Evolutionary conservation across 495 filamentous ascomycete genomes (phyloP).

Genomic region (Aspergillus funiculosus): DNA sequence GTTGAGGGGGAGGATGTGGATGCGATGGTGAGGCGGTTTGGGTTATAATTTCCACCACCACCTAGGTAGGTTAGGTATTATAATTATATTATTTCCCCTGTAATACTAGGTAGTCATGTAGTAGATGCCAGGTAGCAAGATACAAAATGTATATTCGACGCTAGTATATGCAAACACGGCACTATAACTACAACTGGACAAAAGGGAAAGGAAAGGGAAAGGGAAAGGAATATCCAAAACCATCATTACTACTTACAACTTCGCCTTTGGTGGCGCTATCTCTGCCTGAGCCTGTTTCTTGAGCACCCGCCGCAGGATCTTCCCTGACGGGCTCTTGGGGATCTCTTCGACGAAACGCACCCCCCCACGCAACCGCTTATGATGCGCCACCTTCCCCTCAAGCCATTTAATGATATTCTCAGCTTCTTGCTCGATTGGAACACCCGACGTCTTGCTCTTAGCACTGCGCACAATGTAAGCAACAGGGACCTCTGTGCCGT

Average conservation of each 20-base stretch:
- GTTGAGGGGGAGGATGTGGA: conserved; percentile 62
- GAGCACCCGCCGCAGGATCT: conserved; percentile 74
- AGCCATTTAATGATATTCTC: conserved; percentile 61
- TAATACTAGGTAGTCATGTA: too few species aligned
- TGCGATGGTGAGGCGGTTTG: conserved; percentile 41
- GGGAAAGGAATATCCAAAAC: background rate
- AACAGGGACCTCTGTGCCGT: conserved; percentile 75
- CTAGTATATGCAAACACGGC: background rate
- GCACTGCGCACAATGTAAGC: conserved; percentile 66
- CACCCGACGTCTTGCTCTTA: conserved; percentile 49
- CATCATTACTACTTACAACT: conserved; percentile 26
- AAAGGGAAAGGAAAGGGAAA: background rate
- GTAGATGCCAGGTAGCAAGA: background rate
- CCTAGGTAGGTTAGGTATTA: background rate
- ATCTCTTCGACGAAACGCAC: conserved; percentile 75
- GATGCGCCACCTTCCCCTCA: conserved; percentile 53
- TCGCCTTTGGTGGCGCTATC: conserved; percentile 34
- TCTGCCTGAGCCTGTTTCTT: conserved; percentile 50
- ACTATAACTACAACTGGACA: background rate
- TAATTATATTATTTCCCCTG: too few species aligned
- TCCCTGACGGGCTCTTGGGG: conserved; percentile 81
- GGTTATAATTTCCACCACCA: conserved; percentile 8
- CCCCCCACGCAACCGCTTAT: conserved; percentile 79
- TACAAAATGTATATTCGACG: background rate
- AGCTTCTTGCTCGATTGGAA: conserved; percentile 47